Percentiles rank a stretch among this genome's conserved stretches.
phyloP scores from a whole-genome alignment of 495 filamentous ascomycete species.

The Penicillium arizonense region DNA sequence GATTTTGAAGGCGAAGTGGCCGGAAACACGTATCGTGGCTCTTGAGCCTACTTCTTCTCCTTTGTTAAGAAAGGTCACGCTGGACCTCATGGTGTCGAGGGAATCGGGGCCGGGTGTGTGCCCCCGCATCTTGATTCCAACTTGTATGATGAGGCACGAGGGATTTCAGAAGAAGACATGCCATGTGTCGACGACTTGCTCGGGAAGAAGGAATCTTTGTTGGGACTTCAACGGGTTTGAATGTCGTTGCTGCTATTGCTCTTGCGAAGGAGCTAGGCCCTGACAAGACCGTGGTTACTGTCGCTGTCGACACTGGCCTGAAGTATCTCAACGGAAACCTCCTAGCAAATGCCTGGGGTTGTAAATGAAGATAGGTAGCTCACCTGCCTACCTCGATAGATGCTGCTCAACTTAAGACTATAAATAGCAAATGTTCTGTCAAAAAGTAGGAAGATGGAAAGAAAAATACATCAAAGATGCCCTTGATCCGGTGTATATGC shows the following conservation, averaged over 20 bases:
- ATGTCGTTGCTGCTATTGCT: conserved; percentile 12
- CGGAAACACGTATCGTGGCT: not conserved
- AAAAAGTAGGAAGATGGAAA: too few relatives aligned
- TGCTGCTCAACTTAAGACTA: too few relatives aligned
- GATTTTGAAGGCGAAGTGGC: conserved; percentile 5
- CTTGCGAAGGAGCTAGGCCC: conserved; percentile 13
- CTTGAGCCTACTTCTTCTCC: conserved; percentile 12
- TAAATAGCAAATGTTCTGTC: too few relatives aligned
- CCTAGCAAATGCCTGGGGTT: too few relatives aligned
- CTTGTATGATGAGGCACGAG: conserved; percentile 12
- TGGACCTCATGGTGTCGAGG: conserved; percentile 11
- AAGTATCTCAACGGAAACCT: conserved; percentile 57
- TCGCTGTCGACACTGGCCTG: conserved; percentile 13
- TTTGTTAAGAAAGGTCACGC: conserved; percentile 5
- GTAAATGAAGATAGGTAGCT: too few relatives aligned
- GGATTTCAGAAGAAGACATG: conserved; percentile 8
- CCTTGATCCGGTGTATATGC: too few relatives aligned
- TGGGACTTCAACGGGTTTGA: conserved; percentile 15
- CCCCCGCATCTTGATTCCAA: conserved; percentile 4
- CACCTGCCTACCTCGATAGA: too few relatives aligned
- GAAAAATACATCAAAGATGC: too few relatives aligned
- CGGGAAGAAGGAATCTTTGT: conserved; percentile 15
- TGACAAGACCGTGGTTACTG: conserved; percentile 10
- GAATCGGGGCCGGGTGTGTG: conserved; percentile 12
- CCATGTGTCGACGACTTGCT: conserved; percentile 10